Evolutionary conservation across 2,329 filamentous ascomycete species (phyloP).

Genomic region (Anthostomella pinea): DNA sequence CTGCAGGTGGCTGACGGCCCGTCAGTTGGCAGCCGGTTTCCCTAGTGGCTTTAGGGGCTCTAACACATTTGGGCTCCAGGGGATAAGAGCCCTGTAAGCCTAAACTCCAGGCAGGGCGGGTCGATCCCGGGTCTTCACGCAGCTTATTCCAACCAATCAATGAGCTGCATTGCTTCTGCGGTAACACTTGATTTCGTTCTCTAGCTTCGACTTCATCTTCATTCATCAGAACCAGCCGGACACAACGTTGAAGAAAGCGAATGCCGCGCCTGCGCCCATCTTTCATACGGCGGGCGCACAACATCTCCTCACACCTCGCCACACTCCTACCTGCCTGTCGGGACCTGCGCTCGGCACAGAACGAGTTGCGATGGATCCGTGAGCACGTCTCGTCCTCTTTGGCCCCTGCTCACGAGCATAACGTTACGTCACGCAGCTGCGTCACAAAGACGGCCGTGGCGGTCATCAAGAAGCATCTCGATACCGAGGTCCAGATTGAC

Average conservation of each 20-base stretch:
- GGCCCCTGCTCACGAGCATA: neutral
- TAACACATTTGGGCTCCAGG: too few species aligned
- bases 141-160: neutral
- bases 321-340: conserved; percentile 63
- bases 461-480: neutral
- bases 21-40: too few species aligned
- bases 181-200: too few species aligned
- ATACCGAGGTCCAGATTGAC: conserved; percentile 25
- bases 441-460: neutral
- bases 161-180: too few species aligned
- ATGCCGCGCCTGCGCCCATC: conserved; percentile 65
- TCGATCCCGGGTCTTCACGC: too few species aligned
- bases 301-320: conserved; percentile 54
- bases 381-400: conserved; percentile 46
- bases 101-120: too few species aligned
- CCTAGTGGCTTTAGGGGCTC: too few species aligned
- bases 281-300: conserved; percentile 52
- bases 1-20: too few species aligned
- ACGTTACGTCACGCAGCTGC: neutral
- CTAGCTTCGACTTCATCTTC: too few species aligned
- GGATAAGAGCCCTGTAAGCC: too few species aligned
- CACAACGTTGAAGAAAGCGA: too few species aligned
- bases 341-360: conserved; percentile 59
- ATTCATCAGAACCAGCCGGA: too few species aligned
- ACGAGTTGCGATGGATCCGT: conserved; percentile 72